These are phyloP conservation scores for Capsicum chinense DNA, from an alignment of 257 asterid genomes.

Conservation along the genomic window DNA sequence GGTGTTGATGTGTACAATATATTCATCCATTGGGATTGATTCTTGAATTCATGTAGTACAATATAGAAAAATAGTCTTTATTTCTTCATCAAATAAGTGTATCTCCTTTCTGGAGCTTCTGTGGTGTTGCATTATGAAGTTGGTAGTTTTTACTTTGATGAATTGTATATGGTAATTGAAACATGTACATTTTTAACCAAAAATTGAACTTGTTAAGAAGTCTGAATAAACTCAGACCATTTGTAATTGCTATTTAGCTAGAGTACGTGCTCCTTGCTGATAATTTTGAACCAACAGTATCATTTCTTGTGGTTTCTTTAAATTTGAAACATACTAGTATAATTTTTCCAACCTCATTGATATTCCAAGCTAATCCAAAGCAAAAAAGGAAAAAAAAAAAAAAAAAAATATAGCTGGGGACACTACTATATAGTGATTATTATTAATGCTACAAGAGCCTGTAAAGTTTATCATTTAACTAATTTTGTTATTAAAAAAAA, in stretches of 20 bases:
- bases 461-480: neutral
- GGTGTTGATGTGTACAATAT: neutral
- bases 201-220: neutral
- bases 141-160: neutral
- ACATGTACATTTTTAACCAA: slow-evolving; percentile 2
- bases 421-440: too few species aligned
- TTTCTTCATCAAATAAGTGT: neutral
- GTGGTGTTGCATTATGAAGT: neutral
- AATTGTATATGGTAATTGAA: neutral
- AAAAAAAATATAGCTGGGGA: neutral
- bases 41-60: neutral
- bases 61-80: neutral
- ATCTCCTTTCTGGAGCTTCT: neutral
- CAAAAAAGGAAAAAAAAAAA: neutral
- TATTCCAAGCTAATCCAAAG: neutral
- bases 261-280: too few species aligned
- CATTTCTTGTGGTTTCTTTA: too few species aligned
- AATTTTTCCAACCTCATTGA: too few species aligned
- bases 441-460: too few species aligned
- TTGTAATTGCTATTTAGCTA: neutral
- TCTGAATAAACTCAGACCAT: neutral
- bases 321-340: too few species aligned
- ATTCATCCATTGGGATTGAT: neutral
- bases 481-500: neutral
- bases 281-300: too few species aligned